Conservation (phyloP, 306 rosid species). For the Lotus japonicus region DNA sequence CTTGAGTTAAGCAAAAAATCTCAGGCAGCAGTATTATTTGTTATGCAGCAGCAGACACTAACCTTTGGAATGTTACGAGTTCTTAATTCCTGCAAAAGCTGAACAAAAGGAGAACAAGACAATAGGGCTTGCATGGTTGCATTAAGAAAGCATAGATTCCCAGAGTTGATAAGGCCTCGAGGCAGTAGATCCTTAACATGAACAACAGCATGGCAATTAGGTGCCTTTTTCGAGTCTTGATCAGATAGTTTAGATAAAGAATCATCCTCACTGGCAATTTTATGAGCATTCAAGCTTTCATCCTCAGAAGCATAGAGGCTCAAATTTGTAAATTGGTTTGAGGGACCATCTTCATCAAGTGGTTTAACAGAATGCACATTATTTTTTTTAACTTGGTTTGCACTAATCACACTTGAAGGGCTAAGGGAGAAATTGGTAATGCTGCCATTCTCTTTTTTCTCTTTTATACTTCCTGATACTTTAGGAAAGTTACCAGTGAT, state of each 20-base stretch:
- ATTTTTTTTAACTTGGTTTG: slow-evolving; percentile 15
- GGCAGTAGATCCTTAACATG: slow-evolving; percentile 42
- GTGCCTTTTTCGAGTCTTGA: slow-evolving; percentile 32
- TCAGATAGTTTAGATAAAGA: slow-evolving; percentile 22
- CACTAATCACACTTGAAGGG: slow-evolving; percentile 26
- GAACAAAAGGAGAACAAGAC: slow-evolving; percentile 81
- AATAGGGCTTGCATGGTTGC: slow-evolving; percentile 88
- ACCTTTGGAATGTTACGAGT: slow-evolving; percentile 68
- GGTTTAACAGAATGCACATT: not conserved
- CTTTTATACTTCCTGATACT: slow-evolving; percentile 26
- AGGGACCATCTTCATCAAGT: slow-evolving; percentile 25
- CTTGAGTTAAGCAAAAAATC: not conserved
- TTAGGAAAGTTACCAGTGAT: slow-evolving; percentile 16
- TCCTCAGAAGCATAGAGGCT: slow-evolving; percentile 28
- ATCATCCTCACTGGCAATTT: slow-evolving; percentile 27
- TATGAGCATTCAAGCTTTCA: slow-evolving; percentile 25
- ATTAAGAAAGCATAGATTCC: slow-evolving; percentile 89
- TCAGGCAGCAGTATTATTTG: not conserved
- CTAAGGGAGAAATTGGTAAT: not conserved
- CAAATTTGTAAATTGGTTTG: slow-evolving; percentile 45
- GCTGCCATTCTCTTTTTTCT: slow-evolving; percentile 58
- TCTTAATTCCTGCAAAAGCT: slow-evolving; percentile 64
- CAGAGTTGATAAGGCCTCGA: slow-evolving; percentile 76
- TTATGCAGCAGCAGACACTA: slow-evolving; percentile 1
- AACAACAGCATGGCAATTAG: slow-evolving; percentile 37